These are phyloP conservation scores for Paramarasmius palmivorus DNA, from an alignment of 1,284 basidiomycete species.

Conservation along the genomic window DNA sequence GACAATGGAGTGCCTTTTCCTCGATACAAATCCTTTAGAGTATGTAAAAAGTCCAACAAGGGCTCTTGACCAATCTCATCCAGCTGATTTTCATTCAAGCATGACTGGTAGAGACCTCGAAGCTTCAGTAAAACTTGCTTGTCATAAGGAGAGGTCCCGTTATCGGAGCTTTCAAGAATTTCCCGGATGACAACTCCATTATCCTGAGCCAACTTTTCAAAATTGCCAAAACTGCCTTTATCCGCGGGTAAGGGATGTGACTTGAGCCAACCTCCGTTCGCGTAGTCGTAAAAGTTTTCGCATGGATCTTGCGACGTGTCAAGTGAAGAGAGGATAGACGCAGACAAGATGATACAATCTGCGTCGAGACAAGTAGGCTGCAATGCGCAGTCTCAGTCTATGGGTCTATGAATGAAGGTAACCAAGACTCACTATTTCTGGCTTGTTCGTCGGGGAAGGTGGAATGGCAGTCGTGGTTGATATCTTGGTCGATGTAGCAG, in stretches of 20 bases:
- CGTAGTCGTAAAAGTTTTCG: constrained; percentile 93
- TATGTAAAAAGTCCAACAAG: constrained; percentile 58
- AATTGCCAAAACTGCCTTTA: constrained; percentile 69
- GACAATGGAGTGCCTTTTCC: constrained; percentile 27
- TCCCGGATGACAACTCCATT: constrained; percentile 67
- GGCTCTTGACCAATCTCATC: constrained; percentile 67
- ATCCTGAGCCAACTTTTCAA: constrained; percentile 59
- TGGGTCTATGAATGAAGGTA: neutral
- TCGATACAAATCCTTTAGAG: constrained; percentile 56
- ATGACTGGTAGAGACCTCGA: constrained; percentile 79
- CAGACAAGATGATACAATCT: constrained; percentile 84
- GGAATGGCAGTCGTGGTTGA: constrained; percentile 38
- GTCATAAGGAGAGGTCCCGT: constrained; percentile 49
- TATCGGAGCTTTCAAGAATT: constrained; percentile 48
- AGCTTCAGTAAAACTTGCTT: constrained; percentile 77
- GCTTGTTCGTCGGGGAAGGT: constrained; percentile 47
- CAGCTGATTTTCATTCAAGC: constrained; percentile 72
- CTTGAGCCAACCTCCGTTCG: constrained; percentile 85
- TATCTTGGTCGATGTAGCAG: constrained; percentile 34
- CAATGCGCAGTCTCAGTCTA: neutral
- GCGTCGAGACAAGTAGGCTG: constrained; percentile 74
- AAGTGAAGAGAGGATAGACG: constrained; percentile 79
- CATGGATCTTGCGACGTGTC: constrained; percentile 90
- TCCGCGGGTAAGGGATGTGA: constrained; percentile 83
- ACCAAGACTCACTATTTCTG: constrained; percentile 43